phyloP scores from a whole-genome alignment of 345 rosid species.

The Eucalyptus fibrosa region DNA sequence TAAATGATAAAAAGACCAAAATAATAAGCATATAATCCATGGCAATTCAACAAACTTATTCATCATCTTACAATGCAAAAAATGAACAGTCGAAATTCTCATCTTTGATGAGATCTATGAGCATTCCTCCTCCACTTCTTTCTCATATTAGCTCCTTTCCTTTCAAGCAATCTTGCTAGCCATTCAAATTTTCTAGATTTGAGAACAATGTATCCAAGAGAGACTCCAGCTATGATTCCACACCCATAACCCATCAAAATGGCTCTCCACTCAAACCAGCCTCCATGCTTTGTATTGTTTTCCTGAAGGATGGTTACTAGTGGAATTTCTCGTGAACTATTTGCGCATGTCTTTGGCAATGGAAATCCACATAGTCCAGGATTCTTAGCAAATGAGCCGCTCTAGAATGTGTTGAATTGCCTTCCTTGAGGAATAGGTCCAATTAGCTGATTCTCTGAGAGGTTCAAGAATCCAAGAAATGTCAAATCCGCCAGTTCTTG shows the following conservation, averaged over 20 bases:
- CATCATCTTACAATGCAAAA: background rate
- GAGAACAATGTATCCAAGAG: background rate
- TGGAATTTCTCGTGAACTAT: background rate
- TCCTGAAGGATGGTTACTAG: background rate
- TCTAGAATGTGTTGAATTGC: background rate
- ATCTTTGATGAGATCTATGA: accelerated
- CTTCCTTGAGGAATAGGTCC: background rate
- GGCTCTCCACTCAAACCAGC: background rate
- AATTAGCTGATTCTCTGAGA: background rate
- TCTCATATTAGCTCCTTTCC: conserved; percentile 31
- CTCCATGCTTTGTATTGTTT: background rate
- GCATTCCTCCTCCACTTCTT: background rate
- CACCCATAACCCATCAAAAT: background rate
- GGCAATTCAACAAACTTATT: background rate
- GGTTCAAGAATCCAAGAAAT: background rate
- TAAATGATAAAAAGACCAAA: background rate
- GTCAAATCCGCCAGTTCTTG: background rate
- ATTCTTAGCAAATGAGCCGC: background rate
- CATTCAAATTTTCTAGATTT: background rate
- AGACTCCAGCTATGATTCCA: background rate
- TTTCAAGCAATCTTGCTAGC: conserved; percentile 13
- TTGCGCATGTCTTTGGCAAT: background rate
- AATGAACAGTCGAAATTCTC: background rate
- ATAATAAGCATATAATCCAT: background rate
- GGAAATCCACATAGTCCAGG: conserved; percentile 1